Base-by-base conservation (phyloP, 176 grass and related monocot genomes). In the Aegilops speltoides region DNA sequence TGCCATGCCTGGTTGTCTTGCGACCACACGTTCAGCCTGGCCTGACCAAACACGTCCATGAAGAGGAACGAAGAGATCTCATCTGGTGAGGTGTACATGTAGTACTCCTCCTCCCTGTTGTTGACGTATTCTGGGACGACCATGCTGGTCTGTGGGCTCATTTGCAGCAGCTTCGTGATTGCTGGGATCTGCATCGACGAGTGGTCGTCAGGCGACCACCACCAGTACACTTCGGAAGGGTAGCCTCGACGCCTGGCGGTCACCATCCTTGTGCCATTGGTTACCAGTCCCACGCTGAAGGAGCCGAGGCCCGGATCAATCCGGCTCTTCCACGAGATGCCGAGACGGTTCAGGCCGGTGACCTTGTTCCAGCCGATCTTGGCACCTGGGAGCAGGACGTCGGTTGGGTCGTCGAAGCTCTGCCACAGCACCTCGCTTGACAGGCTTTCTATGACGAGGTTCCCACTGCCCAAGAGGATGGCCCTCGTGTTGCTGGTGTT, bases 381-480 rank as follows among this genome's bases (percentile, higher is more conserved):
- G 60, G 60, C 60, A 10, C 60, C 10, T 23, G n/a, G 60, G n/a
- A 63, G 60, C 22, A 24, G n/a, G 60, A 63, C 10, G n/a, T 63
- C n/a, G n/a, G 60, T 63, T 63, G 60, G 60, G 60, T 63, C 3
- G n/a, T 63, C 60, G 60, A 63, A 63, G 60, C 60, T 63, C 60
- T 63, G 2, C 60, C n/a, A 63, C n/a, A 63, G 60, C 60, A 63
- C 60, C 60, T 63, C 60, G 10, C 60, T 63, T 63, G 60, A 24
- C 60, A 24, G n/a, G 60, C 60, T 63, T 63, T 63, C 60, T 63
- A 63, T 24, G 60, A 63, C 60, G 60, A 63, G 60, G 64, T 89
- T 89, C 40, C 82, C 88, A 73, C 19, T 85, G 19, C 83, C 87
- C 25, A 85, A 59, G 7, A 81, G 77, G 32, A 56, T 37, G 26